These are phyloP conservation scores for Zymoseptoria ardabiliae DNA, from an alignment of 2,329 filamentous ascomycete genomes.

Conservation along the genomic window DNA sequence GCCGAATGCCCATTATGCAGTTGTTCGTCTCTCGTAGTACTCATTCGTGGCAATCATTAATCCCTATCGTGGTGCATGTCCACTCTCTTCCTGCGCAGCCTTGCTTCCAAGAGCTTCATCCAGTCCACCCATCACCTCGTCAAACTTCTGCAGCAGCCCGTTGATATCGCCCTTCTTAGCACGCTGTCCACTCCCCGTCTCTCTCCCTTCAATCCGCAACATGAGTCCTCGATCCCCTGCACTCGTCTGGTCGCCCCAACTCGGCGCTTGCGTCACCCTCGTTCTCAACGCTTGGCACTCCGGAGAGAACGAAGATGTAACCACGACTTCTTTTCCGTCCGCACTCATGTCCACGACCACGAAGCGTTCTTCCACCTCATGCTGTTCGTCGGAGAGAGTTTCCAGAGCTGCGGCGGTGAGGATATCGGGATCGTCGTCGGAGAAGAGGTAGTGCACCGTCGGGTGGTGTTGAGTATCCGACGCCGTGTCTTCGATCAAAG, in stretches of 20 bases:
- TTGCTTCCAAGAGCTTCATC: slow-evolving; percentile 26
- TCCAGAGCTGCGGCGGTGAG: slow-evolving; percentile 59
- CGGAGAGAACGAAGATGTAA: slow-evolving; percentile 63
- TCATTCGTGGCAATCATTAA: not conserved
- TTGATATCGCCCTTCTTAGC: slow-evolving; percentile 32
- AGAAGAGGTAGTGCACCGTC: slow-evolving; percentile 84
- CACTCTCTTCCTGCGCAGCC: not conserved
- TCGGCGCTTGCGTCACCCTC: slow-evolving; percentile 52
- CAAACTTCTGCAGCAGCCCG: slow-evolving; percentile 31
- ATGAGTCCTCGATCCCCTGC: slow-evolving; percentile 45
- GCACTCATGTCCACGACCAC: slow-evolving; percentile 48
- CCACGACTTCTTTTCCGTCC: slow-evolving; percentile 49
- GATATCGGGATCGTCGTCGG: slow-evolving; percentile 77
- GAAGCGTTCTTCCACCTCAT: slow-evolving; percentile 44
- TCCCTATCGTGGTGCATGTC: not conserved
- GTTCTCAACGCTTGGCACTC: slow-evolving; percentile 62
- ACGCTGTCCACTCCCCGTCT: slow-evolving; percentile 22
- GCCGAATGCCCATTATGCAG: not conserved
- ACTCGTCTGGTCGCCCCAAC: slow-evolving; percentile 47
- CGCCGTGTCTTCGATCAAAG: slow-evolving; percentile 69
- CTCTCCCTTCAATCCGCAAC: slow-evolving; percentile 53
- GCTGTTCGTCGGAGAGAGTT: slow-evolving; percentile 41
- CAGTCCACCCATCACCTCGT: slow-evolving; percentile 29
- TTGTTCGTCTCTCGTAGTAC: not conserved
- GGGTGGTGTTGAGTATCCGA: slow-evolving; percentile 73